These are phyloP conservation scores for Leccinum fallax DNA, from an alignment of 1,284 basidiomycete species.

Conservation along the genomic window DNA sequence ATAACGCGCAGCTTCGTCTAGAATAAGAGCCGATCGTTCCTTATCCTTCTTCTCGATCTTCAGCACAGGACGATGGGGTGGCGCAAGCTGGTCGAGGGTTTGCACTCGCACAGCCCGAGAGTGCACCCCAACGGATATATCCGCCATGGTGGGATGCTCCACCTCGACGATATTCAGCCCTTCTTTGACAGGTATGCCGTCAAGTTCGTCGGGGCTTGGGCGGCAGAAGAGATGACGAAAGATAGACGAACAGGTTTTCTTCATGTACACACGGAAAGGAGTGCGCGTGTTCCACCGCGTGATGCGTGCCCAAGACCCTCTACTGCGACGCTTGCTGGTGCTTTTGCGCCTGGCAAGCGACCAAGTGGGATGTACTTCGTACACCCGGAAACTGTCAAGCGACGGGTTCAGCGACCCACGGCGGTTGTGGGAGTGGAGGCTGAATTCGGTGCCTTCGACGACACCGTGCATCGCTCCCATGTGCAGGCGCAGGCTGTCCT, in stretches of 20 bases:
- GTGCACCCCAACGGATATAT: constrained; percentile 43
- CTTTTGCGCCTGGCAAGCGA: constrained; percentile 49
- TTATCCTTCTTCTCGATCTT: constrained; percentile 39
- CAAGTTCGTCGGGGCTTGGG: constrained; percentile 27
- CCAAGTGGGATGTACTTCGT: constrained; percentile 59
- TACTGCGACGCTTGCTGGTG: constrained; percentile 35
- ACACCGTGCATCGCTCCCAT: constrained; percentile 63
- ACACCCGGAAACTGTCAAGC: constrained; percentile 51
- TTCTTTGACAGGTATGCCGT: constrained; percentile 30
- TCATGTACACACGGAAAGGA: constrained; percentile 50
- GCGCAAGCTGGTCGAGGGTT: constrained; percentile 40
- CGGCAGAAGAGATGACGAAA: constrained; percentile 41
- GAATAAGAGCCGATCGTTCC: constrained; percentile 38
- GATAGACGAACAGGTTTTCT: constrained; percentile 41
- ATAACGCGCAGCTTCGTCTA: constrained; percentile 47
- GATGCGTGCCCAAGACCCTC: constrained; percentile 57
- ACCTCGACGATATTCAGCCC: constrained; percentile 42
- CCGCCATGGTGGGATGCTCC: constrained; percentile 37
- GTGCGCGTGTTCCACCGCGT: constrained; percentile 55
- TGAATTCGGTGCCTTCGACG: constrained; percentile 59
- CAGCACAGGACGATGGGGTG: constrained; percentile 36
- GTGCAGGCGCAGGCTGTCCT: constrained; percentile 47
- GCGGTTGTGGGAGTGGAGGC: constrained; percentile 59
- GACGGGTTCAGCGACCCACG: constrained; percentile 55
- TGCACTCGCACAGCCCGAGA: constrained; percentile 41